Evolutionary conservation across 345 rosid species (phyloP).

Genomic region (Gynandropsis gynandra): DNA sequence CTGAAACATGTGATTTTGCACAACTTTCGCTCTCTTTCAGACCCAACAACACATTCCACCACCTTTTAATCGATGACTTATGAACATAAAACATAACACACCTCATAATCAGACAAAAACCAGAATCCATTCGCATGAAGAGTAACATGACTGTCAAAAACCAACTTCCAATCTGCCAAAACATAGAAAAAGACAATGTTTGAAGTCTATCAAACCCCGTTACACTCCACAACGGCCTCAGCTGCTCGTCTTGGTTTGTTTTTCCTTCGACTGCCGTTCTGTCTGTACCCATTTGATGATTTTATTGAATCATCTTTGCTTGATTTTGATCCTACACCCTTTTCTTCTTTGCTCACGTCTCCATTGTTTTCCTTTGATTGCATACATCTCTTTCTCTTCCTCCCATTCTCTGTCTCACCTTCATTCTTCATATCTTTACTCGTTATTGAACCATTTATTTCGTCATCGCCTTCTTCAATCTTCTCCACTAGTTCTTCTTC

Average conservation of each 20-base stretch:
- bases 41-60: no score
- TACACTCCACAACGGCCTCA: conserved; percentile 69
- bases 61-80: no score
- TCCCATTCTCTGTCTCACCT: conserved; percentile 35
- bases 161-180: no score
- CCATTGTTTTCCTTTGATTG: conserved; percentile 30
- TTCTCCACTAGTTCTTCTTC: conserved; percentile 28
- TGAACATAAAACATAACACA: no score
- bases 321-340: conserved; percentile 35
- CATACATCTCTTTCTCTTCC: conserved; percentile 45
- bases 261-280: conserved; percentile 59
- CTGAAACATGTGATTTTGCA: no score
- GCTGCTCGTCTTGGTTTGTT: conserved; percentile 76
- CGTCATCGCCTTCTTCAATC: conserved; percentile 33
- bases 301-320: conserved; percentile 35
- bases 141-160: no score
- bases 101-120: no score
- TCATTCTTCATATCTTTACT: conserved; percentile 34
- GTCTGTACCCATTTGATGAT: conserved; percentile 43
- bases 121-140: no score
- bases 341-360: conserved; percentile 40
- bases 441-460: conserved; percentile 28
- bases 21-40: no score
- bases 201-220: conserved; percentile 25
- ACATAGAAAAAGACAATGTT: neutral